Base-by-base conservation (phyloP, 805 yeast genomes). In the Candida bentonensis region DNA sequence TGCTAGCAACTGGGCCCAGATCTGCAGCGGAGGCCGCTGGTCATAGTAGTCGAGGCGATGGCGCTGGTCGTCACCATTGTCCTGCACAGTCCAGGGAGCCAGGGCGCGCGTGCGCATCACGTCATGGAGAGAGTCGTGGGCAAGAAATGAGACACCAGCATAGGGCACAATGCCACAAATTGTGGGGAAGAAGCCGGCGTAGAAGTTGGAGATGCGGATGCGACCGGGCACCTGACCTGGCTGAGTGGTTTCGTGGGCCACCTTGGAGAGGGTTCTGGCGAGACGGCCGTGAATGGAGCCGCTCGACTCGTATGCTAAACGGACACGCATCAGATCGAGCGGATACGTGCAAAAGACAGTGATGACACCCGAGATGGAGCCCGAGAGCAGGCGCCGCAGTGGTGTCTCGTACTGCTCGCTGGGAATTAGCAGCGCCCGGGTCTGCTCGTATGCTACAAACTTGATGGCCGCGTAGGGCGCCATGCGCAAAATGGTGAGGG, bases 381-480 rank as follows among this genome's bases (percentile, higher is more conserved):
- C 98, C 3, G 96, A 83, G 56, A 83, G 53, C 48, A 88, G 69
- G 50, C 98, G 68, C 54, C 97, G 73, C 27, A 72, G 65, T 2
- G 83, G 86, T 1, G 95, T 84, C 60, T 92, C 98, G 55, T 76
- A 73, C 11, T 66, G 65, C 46, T 76, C 79, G 43, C 72, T 67
- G 2, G 95, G 95, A 43, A 92, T 92, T 47, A 92, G 62, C 1
- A 82, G 45, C 11, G 83, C 70, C 49, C 98, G 66, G 41, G 88
- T 76, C 61, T 92, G 97, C 63, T 92, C 98, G 62, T 92, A 92
- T 7, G 94, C 88, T 15, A 92, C 95, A 61, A 89, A 92, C 60
- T 92, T 92, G 56, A 92, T 83, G 9, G 96, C 95, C 3, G 98
- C 96, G 60, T 92, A 92, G 1, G 98, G 98, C 60, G 92, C 89